phyloP scores from a whole-genome alignment of 306 rosid genomes.

The Crotalaria pallida region DNA sequence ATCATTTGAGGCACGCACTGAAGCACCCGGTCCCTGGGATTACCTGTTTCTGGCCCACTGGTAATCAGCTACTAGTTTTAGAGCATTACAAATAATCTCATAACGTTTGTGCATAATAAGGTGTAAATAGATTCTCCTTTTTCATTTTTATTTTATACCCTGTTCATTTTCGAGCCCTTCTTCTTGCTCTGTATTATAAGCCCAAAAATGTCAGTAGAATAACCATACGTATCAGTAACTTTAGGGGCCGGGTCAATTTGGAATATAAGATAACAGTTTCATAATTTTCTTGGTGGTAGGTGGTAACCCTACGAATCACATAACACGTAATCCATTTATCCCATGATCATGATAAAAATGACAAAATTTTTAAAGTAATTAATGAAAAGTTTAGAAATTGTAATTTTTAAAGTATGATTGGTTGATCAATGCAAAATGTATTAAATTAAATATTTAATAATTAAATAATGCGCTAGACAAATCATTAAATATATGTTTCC shows the following conservation, averaged over 20 bases:
- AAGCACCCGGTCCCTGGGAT: slow-evolving; percentile 22
- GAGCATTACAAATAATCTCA: slow-evolving; percentile 21
- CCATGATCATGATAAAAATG: too few species aligned
- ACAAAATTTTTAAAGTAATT: too few species aligned
- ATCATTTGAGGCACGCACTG: slow-evolving; percentile 11
- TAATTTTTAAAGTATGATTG: too few species aligned
- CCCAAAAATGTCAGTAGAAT: slow-evolving; percentile 24
- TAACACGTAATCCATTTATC: too few species aligned
- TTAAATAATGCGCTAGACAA: too few species aligned
- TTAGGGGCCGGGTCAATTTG: slow-evolving; percentile 8
- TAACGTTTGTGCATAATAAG: background rate
- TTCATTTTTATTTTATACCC: background rate
- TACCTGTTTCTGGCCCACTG: slow-evolving; percentile 31
- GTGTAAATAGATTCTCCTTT: background rate
- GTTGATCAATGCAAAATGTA: too few species aligned
- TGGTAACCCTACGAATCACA: too few species aligned
- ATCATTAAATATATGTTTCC: too few species aligned
- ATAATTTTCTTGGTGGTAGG: too few species aligned
- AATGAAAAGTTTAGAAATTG: too few species aligned
- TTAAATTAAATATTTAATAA: too few species aligned
- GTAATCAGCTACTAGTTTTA: slow-evolving; percentile 36
- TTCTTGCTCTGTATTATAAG: slow-evolving; percentile 8
- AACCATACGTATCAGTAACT: slow-evolving; percentile 25
- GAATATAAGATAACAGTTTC: slow-evolving; percentile 3
- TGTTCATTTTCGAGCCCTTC: background rate